These are phyloP conservation scores for Berkeleyomyces rouxiae DNA, from an alignment of 2,329 filamentous ascomycete genomes.

Conservation along the genomic window DNA sequence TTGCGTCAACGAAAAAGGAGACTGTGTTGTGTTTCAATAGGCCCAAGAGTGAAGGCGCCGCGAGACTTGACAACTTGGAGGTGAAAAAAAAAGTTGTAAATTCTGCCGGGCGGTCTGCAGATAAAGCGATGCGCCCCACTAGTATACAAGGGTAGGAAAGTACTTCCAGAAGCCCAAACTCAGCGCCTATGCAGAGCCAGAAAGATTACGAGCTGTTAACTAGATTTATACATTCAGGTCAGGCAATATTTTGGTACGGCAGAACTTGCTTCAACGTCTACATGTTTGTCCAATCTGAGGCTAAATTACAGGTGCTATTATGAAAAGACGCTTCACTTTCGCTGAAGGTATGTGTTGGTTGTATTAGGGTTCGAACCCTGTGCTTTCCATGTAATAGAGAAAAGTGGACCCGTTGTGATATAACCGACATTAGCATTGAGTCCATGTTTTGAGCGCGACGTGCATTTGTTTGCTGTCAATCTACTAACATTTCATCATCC, in stretches of 20 bases:
- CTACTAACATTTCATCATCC: background rate
- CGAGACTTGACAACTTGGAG: conserved; percentile 8
- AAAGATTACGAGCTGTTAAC: background rate
- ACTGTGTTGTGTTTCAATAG: background rate
- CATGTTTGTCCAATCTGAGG: too few species aligned
- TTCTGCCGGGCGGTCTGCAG: conserved; percentile 21
- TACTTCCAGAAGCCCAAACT: background rate
- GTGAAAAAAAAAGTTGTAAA: conserved; percentile 20
- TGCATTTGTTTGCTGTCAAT: background rate
- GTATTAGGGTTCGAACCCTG: background rate
- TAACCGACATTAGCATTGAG: background rate
- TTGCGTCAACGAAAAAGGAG: conserved; percentile 14
- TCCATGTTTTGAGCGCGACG: background rate
- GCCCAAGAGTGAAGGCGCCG: background rate
- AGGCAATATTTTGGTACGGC: background rate
- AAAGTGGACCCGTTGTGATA: background rate
- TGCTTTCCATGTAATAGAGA: background rate
- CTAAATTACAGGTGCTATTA: too few species aligned
- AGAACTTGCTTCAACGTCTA: too few species aligned
- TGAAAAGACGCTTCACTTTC: background rate
- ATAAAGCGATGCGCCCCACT: conserved; percentile 4
- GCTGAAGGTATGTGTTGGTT: background rate
- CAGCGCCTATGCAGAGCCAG: background rate
- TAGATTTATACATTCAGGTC: background rate
- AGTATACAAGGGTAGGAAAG: background rate